phyloP scores from a whole-genome alignment of 768 basidiomycete genomes.

The Tylopilus plumbeoviolaceoides region DNA sequence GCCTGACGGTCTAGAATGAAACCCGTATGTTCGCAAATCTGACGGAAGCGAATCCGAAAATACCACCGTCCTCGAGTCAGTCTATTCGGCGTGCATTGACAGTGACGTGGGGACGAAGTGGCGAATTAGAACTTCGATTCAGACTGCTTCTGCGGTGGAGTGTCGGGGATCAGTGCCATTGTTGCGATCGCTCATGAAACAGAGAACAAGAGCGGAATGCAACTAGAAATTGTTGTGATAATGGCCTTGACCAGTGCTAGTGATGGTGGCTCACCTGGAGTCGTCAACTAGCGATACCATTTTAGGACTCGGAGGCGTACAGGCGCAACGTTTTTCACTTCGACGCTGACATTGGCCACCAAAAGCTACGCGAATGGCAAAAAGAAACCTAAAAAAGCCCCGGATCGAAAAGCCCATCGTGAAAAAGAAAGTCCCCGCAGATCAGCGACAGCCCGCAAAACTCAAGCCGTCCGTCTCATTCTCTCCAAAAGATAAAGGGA shows the following conservation, averaged over 20 bases:
- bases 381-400: conserved; percentile 23
- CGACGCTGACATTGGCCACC: conserved; percentile 10
- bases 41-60: too few relatives aligned
- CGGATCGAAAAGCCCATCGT: conserved; percentile 16
- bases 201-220: too few relatives aligned
- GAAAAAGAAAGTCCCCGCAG: conserved; percentile 1
- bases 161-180: too few relatives aligned
- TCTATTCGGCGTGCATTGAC: neutral
- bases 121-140: neutral
- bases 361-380: conserved; percentile 16
- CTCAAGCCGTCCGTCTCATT: conserved; percentile 2
- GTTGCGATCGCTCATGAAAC: too few relatives aligned
- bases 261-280: too few relatives aligned
- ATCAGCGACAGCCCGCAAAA: conserved; percentile 1
- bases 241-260: too few relatives aligned
- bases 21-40: neutral
- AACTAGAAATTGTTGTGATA: too few relatives aligned
- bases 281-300: too few relatives aligned
- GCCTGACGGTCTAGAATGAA: conserved; percentile 9
- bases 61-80: too few relatives aligned
- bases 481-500: conserved; percentile 31
- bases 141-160: neutral
- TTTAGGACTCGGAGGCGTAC: too few relatives aligned
- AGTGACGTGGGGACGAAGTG: neutral
- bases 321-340: neutral